Base-by-base conservation (phyloP, 768 basidiomycete species). In the Mycena vulgaris region DNA sequence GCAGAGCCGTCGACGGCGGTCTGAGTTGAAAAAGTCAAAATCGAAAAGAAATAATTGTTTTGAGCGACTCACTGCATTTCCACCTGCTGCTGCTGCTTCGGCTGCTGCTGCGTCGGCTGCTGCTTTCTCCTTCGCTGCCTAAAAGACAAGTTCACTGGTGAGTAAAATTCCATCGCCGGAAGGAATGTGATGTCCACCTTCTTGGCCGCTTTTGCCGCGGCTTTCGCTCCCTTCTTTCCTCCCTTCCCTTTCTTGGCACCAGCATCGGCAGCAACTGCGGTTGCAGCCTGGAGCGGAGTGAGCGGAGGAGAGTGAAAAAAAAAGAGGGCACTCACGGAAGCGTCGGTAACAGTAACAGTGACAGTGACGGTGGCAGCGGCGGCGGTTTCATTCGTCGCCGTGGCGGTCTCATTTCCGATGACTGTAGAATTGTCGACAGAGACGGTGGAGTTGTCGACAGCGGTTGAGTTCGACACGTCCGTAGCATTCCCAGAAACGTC, bases 321-420 rank as follows among this genome's bases (percentile, higher is more conserved):
- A 16, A 23, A 0, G 21, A 17, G n/a, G 25, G n/a, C 33, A 14
- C 68, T 49, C 53, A 72, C 75, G 23, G 63, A 72, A 19, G 77
- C 70, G 5, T 65, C 70, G 51, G 75, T 76, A 2, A 73, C 76
- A 11, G 71, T 75, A 1, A 71, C 72, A 19, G 72, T 75, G 14
- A 47, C 76, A 28, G 75, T 70, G 23, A 63, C 70, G 23, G 63
- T 73, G 16, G 37, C 56, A 10, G 57, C 21, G 16, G 63, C 66
- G 17, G 55, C 30, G 47, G 59, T 61, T 49, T 59, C 66, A 51
- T 33, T 37, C 14, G 28, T 13, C 7, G 49, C 13, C 5, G 27
- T 13, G 51, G 27, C 61, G 11, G 73, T 63, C 19, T 58, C 33
- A 42, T 73, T 59, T 58, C 40, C 63, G 45, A 52, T 19, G 45